Base-by-base conservation (phyloP, 2,329 filamentous ascomycete species). In the Falciphora oryzae region DNA sequence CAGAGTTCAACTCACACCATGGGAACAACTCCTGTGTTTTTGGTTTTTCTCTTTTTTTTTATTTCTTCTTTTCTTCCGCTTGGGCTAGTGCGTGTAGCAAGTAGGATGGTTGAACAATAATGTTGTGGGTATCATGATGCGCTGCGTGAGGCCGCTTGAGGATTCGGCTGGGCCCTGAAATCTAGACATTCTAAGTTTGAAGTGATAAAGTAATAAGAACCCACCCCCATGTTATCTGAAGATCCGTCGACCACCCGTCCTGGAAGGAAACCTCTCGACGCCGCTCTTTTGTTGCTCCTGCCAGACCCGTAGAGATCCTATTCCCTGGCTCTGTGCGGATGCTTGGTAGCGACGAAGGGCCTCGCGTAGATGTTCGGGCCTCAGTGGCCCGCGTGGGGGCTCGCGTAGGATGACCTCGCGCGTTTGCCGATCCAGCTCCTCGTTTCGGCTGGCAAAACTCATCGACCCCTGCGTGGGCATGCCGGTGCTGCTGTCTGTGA, bases 291-390 rank as follows among this genome's bases (percentile, higher is more conserved):
- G 83, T 71, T 89, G 86, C 25, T 80, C 77, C 68, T 88, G 84
- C 84, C 85, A 89, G 18, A 87, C 73, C 68, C 83, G 79, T 67
- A 87, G 78, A 69, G 85, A 81, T 4, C 86, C 86, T 4, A 86
- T 81, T 3, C 85, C 85, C 0, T 86, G 85, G 44, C 88, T 87
- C 70, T 89, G 88, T 4, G 84, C 79, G 29, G 84, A 79, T 59
- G 82, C 74, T 72, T 85, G 89, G 74, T 91, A 90, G 61, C 90
- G 81, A 65, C 89, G 80, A 73, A 89, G 80, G 6, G 91, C 89
- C 74, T 93, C 90, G 27, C 89, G 81, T 59, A 94, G 75, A 74
- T 93, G 90, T 66, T 92, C 90, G 0, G 91, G 89, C 31, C 88
- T 83, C 60, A 94, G 73, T 1, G 90, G 89, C 0, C 82, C 85